Percentiles rank a stretch among this genome's conserved stretches.
These are phyloP conservation scores for Polytolypa hystricis DNA, from an alignment of 2,329 filamentous ascomycete species.

Conservation along the genomic window DNA sequence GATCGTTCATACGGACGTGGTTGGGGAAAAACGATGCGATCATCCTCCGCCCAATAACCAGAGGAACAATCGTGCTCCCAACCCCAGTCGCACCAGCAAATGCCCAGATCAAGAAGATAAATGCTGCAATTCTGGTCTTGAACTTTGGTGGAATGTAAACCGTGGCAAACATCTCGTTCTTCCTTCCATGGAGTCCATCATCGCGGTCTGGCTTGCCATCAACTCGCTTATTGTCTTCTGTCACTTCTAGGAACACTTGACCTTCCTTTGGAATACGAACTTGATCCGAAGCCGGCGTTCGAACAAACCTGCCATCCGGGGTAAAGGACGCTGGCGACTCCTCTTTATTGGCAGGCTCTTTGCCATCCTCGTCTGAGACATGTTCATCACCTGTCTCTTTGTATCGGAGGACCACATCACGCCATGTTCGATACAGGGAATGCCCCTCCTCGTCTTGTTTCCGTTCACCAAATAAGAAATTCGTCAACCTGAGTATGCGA, in stretches of 20 bases:
- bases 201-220: constrained; percentile 47
- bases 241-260: constrained; percentile 68
- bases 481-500: constrained; percentile 65
- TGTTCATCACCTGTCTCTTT: constrained; percentile 16
- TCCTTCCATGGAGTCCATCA: constrained; percentile 49
- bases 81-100: constrained; percentile 86
- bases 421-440: constrained; percentile 51
- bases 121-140: constrained; percentile 64
- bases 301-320: constrained; percentile 70
- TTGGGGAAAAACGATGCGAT: constrained; percentile 62
- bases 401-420: constrained; percentile 22
- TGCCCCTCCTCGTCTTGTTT: constrained; percentile 70
- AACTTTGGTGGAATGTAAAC: constrained; percentile 83
- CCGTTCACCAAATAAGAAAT: constrained; percentile 85
- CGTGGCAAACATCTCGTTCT: constrained; percentile 52
- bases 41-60: constrained; percentile 71
- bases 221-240: constrained; percentile 52
- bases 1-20: constrained; percentile 73
- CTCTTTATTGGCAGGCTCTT: constrained; percentile 33
- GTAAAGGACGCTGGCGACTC: constrained; percentile 41
- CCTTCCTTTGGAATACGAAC: constrained; percentile 82
- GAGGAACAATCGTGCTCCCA: constrained; percentile 70
- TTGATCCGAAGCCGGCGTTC: constrained; percentile 88
- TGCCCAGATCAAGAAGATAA: constrained; percentile 83
- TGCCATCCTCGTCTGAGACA: constrained; percentile 14